phyloP scores from a whole-genome alignment of 2,329 filamentous ascomycete species.

The Sporothrix variecibatus region DNA sequence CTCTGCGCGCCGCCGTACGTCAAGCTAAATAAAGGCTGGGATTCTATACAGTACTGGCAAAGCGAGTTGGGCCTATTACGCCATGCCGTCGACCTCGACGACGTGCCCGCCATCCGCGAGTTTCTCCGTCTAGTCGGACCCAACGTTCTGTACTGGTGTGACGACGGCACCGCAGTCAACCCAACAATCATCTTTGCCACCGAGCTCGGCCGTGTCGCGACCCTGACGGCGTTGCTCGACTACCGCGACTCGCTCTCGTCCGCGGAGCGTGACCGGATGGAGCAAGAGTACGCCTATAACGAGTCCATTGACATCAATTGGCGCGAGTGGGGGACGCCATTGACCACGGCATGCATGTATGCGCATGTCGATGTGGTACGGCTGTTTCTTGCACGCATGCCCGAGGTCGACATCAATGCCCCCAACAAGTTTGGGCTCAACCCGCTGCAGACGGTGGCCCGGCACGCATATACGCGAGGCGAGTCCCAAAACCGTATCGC shows the following conservation, averaged over 20 bases:
- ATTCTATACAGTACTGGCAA: not conserved
- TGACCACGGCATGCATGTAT: not conserved
- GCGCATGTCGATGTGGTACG: not conserved
- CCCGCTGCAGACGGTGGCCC: not conserved
- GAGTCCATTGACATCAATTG: not conserved
- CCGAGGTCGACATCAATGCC: not conserved
- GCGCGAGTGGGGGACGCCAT: not conserved
- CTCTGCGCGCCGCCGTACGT: not conserved
- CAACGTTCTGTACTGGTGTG: not conserved
- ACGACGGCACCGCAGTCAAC: not conserved
- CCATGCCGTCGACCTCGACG: not conserved
- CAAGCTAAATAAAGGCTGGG: not conserved
- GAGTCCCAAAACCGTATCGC: not conserved
- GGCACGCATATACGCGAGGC: not conserved
- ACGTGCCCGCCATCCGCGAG: constrained; percentile 5
- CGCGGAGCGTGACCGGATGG: not conserved
- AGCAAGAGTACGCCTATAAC: not conserved
- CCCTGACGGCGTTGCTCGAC: not conserved
- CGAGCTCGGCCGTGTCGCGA: not conserved
- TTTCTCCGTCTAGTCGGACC: constrained; percentile 2
- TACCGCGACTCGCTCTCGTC: constrained; percentile 1
- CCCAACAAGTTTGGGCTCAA: not conserved
- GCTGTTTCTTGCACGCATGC: not conserved
- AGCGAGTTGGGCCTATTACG: not conserved
- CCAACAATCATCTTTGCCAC: not conserved